Percentiles rank a stretch among this genome's conserved stretches.
phyloP scores from a whole-genome alignment of 2,329 filamentous ascomycete genomes.

The Colletotrichum eleusines region DNA sequence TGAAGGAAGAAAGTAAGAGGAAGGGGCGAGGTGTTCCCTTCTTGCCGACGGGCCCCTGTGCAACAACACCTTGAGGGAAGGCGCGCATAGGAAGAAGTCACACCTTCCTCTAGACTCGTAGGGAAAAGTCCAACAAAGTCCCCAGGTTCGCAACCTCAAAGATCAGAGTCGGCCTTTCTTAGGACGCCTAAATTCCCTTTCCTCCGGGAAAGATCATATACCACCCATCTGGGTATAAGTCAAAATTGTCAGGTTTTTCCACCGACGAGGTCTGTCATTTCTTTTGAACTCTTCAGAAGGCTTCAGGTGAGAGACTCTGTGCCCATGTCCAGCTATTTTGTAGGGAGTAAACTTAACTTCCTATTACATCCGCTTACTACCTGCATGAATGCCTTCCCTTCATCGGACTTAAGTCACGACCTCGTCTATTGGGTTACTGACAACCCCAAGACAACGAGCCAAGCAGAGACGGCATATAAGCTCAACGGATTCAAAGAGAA shows the following conservation, averaged over 20 bases:
- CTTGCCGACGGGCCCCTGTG: background rate
- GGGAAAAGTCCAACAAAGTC: background rate
- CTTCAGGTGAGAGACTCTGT: background rate
- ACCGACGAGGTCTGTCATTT: background rate
- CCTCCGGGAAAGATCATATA: too few relatives aligned
- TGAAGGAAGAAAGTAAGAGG: background rate
- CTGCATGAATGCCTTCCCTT: background rate
- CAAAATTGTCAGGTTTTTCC: background rate
- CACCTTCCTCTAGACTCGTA: background rate
- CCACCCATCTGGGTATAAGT: background rate
- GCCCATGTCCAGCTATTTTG: background rate
- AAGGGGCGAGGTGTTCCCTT: background rate
- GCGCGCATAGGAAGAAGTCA: background rate
- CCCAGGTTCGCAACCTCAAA: background rate
- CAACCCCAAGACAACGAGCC: background rate
- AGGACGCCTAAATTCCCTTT: too few relatives aligned
- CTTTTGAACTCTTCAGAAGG: background rate
- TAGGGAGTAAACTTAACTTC: background rate
- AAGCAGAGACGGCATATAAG: too few relatives aligned
- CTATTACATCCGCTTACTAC: background rate
- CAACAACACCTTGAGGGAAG: too few relatives aligned
- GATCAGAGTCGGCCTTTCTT: too few relatives aligned
- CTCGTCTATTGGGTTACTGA: background rate
- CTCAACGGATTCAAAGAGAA: conserved; percentile 2
- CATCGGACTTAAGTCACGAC: too few relatives aligned